Conservation (phyloP, 129 eudicot genomes). For the Arctium minus region DNA sequence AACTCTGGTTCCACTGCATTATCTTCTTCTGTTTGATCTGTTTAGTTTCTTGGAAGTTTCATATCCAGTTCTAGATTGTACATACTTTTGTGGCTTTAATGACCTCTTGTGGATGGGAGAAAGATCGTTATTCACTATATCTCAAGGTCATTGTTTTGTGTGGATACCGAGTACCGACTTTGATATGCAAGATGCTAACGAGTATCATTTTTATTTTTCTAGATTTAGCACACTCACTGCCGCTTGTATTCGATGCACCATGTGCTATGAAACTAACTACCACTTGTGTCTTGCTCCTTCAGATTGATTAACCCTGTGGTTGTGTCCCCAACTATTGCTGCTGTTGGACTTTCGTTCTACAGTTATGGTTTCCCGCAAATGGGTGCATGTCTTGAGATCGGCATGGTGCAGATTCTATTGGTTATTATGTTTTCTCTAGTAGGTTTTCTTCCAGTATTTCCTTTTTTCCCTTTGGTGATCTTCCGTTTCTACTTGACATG, state of each 20-base stretch:
- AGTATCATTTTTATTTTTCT: neutral
- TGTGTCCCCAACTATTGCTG: conserved; percentile 94
- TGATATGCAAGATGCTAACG: neutral
- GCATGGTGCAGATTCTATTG: conserved; percentile 74
- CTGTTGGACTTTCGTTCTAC: conserved; percentile 96
- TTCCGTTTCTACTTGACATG: neutral
- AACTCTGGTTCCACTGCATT: neutral
- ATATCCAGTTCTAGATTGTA: neutral
- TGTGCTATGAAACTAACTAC: neutral
- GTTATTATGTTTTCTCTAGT: conserved; percentile 83
- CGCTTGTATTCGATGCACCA: neutral
- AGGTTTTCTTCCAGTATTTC: conserved; percentile 28
- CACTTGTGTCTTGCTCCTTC: neutral
- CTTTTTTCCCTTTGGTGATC: neutral
- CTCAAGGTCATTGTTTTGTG: neutral
- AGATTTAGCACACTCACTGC: neutral
- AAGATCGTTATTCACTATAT: neutral
- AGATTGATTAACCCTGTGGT: conserved; percentile 95
- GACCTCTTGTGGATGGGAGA: neutral
- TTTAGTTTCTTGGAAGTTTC: neutral
- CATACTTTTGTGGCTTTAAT: neutral
- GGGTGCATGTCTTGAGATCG: conserved; percentile 91
- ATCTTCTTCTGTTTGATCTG: neutral
- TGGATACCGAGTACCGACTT: neutral
- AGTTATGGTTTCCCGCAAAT: conserved; percentile 89